These are phyloP conservation scores for Carex littledalei DNA, from an alignment of 176 grass and related monocot genomes.

Conservation along the genomic window DNA sequence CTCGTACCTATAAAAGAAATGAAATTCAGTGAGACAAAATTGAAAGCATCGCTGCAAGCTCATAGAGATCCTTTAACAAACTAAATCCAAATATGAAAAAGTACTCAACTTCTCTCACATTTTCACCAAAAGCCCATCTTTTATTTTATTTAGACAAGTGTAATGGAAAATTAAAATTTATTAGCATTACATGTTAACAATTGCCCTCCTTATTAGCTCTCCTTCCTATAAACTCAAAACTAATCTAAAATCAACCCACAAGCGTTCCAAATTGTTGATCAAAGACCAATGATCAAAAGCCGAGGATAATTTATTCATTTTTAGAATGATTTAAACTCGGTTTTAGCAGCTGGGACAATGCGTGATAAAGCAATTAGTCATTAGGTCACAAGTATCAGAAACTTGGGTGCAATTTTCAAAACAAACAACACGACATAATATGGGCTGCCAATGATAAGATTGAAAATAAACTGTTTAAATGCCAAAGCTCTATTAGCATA, in stretches of 20 bases:
- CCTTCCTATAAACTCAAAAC: not conserved
- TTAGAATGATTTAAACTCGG: not conserved
- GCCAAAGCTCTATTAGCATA: not conserved
- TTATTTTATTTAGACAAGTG: not conserved
- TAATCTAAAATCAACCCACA: not conserved
- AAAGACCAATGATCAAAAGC: not conserved
- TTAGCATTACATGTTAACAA: not conserved
- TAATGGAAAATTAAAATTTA: not conserved
- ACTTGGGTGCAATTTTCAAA: not conserved
- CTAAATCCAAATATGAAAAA: not conserved
- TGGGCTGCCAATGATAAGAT: not conserved
- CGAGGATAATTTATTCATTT: not conserved
- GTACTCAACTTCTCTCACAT: not conserved
- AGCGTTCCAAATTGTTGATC: not conserved
- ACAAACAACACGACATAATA: not conserved
- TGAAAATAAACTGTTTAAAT: not conserved
- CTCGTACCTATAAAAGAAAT: constrained; percentile 47
- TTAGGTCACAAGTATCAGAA: not conserved
- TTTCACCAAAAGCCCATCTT: not conserved
- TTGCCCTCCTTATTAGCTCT: not conserved
- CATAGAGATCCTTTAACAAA: not conserved
- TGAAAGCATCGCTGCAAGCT: not conserved
- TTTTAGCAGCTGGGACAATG: not conserved
- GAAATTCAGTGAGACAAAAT: not conserved
- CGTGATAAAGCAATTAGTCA: not conserved